Base-by-base conservation (phyloP, 768 basidiomycete species). In the Tephrocybe rancida region DNA sequence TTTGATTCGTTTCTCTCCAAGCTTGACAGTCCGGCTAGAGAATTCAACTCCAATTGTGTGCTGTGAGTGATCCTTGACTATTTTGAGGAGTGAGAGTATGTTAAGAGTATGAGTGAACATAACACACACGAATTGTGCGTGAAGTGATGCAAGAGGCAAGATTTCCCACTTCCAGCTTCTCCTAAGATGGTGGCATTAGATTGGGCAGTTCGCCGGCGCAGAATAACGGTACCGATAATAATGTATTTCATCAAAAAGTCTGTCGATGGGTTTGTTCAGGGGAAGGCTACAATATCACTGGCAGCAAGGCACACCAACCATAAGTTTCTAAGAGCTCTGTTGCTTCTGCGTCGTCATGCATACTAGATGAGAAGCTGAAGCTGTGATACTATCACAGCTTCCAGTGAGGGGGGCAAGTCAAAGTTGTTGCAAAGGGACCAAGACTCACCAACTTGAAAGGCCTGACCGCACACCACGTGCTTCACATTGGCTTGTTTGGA, bases 191-290 rank as follows among this genome's bases (percentile, higher is more conserved):
- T 49, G 56, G n/a, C 22, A 47, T 30, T 27, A 53, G 50, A 49
- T 45, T 50, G 42, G 54, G 51, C 27, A 46, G 27, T 32, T 43
- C 59, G 47, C 48, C 52, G 30, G 52, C 39, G 44, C 18, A 44
- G 42, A 14, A 49, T 25, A 54, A 42, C 44, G 78, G 54, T 61
- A 92, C 96, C 96, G 64, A 98, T 93, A 61, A 98, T 84, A 67
- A 98, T 97, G 73, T 95, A 94, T 76, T 99, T 99, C 87, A 98
- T 93, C 61, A 99, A 83, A 71, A 97, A 98, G 74, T 99, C 97
- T 97, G 70, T 41, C 52, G 52, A 41, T 14, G 60, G 42, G 50
- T 57, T 65, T 61, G 60, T 48, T 55, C 54, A 52, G 29, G 22
- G 24, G n/a, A 25, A 25, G 7, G 11, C 39, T 35, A 26, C 16